Percentiles rank a stretch among this genome's conserved stretches.
These are phyloP conservation scores for Salix koriyanagi DNA, from an alignment of 345 rosid genomes.

Conservation along the genomic window DNA sequence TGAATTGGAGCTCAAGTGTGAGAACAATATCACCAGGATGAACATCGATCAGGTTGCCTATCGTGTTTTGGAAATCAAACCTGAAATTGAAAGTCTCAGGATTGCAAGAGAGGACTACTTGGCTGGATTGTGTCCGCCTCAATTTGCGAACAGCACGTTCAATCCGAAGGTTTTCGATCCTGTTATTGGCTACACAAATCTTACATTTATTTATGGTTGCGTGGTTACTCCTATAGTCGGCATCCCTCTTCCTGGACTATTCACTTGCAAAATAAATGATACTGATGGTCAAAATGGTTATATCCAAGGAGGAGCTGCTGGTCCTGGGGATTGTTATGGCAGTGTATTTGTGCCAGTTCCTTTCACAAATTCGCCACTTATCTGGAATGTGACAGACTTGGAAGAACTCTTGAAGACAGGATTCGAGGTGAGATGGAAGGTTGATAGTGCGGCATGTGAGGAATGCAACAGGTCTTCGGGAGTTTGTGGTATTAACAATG, in stretches of 20 bases:
- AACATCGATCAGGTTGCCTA: constrained; percentile 11
- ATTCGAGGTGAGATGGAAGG: constrained; percentile 16
- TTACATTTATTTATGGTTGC: constrained; percentile 24
- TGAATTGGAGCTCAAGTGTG: constrained; percentile 30
- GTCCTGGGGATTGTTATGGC: not conserved
- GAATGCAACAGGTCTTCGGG: constrained; percentile 1
- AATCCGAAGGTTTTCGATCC: constrained; percentile 5
- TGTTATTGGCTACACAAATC: constrained; percentile 9
- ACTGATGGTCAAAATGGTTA: not conserved
- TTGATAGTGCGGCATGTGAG: not conserved
- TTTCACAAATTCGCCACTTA: too few species aligned
- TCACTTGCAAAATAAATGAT: constrained; percentile 7
- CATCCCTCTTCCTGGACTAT: not conserved
- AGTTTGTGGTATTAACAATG: constrained; percentile 8
- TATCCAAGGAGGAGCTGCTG: not conserved
- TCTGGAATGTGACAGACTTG: not conserved
- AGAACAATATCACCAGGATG: not conserved
- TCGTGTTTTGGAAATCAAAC: constrained; percentile 16
- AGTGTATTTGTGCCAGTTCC: constrained; percentile 19
- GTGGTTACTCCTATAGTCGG: fast-evolving
- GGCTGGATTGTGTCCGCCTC: constrained; percentile 12
- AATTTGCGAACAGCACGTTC: constrained; percentile 20
- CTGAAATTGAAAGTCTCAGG: constrained; percentile 1
- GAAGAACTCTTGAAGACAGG: constrained; percentile 5
- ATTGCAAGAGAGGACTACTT: constrained; percentile 29